These are phyloP conservation scores for Quercus cerris DNA, from an alignment of 306 rosid species.

Conservation along the genomic window DNA sequence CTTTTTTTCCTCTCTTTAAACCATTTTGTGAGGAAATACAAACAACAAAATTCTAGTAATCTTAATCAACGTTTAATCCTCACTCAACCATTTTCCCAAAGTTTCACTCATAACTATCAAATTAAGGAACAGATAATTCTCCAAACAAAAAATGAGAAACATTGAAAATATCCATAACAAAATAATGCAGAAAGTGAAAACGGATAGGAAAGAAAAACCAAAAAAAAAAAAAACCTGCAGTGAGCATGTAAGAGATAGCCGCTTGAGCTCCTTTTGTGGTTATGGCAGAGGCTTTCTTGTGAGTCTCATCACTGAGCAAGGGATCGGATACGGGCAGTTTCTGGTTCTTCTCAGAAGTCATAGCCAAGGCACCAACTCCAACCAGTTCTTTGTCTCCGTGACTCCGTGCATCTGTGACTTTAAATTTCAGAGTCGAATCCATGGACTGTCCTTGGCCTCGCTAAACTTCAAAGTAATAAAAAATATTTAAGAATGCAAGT, in stretches of 20 bases:
- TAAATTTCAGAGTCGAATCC: background rate
- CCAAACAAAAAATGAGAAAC: background rate
- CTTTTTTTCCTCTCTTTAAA: background rate
- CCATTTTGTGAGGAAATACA: background rate
- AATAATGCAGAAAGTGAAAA: background rate
- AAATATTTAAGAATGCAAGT: too few species aligned
- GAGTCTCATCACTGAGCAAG: conserved; percentile 11
- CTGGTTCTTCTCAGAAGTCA: conserved; percentile 34
- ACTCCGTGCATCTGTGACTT: background rate
- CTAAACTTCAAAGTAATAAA: too few species aligned
- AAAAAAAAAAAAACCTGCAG: conserved; percentile 44
- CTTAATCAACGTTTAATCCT: background rate
- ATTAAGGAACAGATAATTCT: background rate
- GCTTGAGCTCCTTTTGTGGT: conserved; percentile 58
- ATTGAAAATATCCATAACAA: background rate
- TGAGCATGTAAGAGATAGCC: conserved; percentile 69
- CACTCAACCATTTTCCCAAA: background rate
- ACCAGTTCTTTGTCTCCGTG: background rate
- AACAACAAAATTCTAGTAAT: background rate
- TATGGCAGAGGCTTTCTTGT: conserved; percentile 38
- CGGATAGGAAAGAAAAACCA: background rate
- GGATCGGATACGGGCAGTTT: conserved; percentile 29
- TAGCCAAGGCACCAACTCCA: background rate
- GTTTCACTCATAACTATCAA: background rate
- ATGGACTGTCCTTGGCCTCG: too few species aligned